phyloP scores from a whole-genome alignment of 306 rosid species.

The Dalbergia oliveri region DNA sequence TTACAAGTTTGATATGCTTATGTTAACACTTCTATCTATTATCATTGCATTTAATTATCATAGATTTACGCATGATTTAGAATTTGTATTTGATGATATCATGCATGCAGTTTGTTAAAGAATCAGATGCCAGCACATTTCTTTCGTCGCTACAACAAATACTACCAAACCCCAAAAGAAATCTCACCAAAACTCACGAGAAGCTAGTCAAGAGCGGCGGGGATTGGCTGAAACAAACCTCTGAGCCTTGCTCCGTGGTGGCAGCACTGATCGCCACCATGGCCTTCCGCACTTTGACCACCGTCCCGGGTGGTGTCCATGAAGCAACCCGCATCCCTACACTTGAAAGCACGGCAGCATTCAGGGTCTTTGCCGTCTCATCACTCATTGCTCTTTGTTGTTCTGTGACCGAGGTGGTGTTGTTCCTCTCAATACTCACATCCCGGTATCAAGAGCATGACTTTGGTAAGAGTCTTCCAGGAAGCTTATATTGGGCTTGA shows the following conservation, averaged over 20 bases:
- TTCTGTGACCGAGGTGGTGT: constrained; percentile 44
- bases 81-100: too few species aligned
- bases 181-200: constrained; percentile 49
- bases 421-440: constrained; percentile 59
- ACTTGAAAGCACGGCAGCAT: constrained; percentile 23
- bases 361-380: constrained; percentile 47
- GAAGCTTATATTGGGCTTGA: constrained; percentile 56
- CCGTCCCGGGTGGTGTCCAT: constrained; percentile 43
- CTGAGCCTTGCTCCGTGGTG: constrained; percentile 64
- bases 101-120: constrained; percentile 55
- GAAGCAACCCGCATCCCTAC: constrained; percentile 19
- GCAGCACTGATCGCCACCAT: constrained; percentile 65
- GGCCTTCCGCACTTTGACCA: constrained; percentile 50
- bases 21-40: too few species aligned
- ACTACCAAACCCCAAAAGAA: constrained; percentile 44
- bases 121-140: constrained; percentile 48
- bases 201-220: constrained; percentile 32
- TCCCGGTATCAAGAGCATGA: constrained; percentile 49
- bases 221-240: constrained; percentile 55
- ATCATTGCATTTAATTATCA: too few species aligned
- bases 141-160: constrained; percentile 42
- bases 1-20: too few species aligned
- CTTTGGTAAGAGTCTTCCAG: constrained; percentile 46
- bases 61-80: too few species aligned
- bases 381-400: constrained; percentile 47